A percentile compares a stretch with the other conserved stretches of the same genome.
Evolutionary conservation across 352 stramenopile species (phyloP).

Genomic region (Globisporangium irregulare): DNA sequence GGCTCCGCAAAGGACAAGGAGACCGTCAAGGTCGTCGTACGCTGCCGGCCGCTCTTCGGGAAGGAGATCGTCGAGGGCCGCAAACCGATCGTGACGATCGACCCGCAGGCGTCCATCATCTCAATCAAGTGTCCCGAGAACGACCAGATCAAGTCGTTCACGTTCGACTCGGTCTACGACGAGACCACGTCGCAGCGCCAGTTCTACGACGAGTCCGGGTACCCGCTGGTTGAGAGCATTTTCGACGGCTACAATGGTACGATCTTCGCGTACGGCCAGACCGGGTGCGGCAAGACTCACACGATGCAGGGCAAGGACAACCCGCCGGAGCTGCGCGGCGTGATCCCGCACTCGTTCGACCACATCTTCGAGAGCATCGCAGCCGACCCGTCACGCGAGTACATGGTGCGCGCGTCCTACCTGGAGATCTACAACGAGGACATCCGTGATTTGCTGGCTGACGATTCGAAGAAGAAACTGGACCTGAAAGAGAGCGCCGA

Average conservation of each 20-base stretch:
- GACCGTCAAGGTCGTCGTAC: slow-evolving; percentile 88
- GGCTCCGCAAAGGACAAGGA: slow-evolving; percentile 57
- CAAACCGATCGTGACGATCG: slow-evolving; percentile 79
- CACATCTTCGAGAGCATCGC: slow-evolving; percentile 87
- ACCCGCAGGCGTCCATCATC: slow-evolving; percentile 60
- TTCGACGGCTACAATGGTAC: slow-evolving; percentile 91
- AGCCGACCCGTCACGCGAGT: slow-evolving; percentile 58
- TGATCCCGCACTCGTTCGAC: slow-evolving; percentile 84
- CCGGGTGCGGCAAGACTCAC: slow-evolving; percentile 81
- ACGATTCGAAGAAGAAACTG: slow-evolving; percentile 79
- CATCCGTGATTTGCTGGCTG: slow-evolving; percentile 87
- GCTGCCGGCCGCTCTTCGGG: slow-evolving; percentile 80
- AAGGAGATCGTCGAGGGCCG: slow-evolving; percentile 84
- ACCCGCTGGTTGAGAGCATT: slow-evolving; percentile 88
- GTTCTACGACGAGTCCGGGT: slow-evolving; percentile 86
- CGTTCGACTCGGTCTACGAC: slow-evolving; percentile 90
- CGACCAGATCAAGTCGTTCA: slow-evolving; percentile 83
- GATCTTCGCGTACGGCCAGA: slow-evolving; percentile 91
- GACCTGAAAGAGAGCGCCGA: slow-evolving; percentile 83
- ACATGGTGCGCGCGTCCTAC: slow-evolving; percentile 89
- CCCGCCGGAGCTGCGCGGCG: slow-evolving; percentile 66
- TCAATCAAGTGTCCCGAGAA: slow-evolving; percentile 78
- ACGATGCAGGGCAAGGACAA: slow-evolving; percentile 83
- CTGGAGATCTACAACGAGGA: slow-evolving; percentile 96
- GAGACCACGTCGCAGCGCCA: slow-evolving; percentile 79